These are phyloP conservation scores for Ophiostoma montium DNA, from an alignment of 2,329 filamentous ascomycete species.

Conservation along the genomic window DNA sequence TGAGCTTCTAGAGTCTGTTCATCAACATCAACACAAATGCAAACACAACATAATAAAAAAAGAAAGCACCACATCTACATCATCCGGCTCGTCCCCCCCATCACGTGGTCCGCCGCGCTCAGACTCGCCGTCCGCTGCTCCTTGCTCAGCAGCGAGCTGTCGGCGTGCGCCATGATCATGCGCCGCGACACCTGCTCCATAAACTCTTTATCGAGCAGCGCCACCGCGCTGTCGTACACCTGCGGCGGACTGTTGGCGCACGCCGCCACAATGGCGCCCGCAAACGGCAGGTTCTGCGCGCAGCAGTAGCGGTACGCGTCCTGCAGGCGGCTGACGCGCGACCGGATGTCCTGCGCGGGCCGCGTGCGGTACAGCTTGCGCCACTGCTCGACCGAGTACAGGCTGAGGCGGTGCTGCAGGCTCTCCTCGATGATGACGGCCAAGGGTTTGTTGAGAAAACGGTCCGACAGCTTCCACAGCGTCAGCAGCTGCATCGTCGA, in stretches of 20 bases:
- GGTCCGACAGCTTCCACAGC: constrained; percentile 15
- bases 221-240: constrained; percentile 12
- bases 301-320: constrained; percentile 13
- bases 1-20: neutral
- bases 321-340: constrained; percentile 12
- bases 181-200: constrained; percentile 13
- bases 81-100: neutral
- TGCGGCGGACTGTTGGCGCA: constrained; percentile 15
- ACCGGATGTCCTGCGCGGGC: constrained; percentile 9
- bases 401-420: constrained; percentile 14
- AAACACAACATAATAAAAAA: too few species aligned
- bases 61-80: neutral
- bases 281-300: constrained; percentile 13
- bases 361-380: constrained; percentile 14
- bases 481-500: constrained; percentile 14
- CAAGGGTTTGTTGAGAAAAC: constrained; percentile 11
- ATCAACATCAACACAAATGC: too few species aligned
- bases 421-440: constrained; percentile 12
- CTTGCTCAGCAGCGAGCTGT: constrained; percentile 8
- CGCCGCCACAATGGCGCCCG: constrained; percentile 9
- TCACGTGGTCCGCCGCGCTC: neutral
- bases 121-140: constrained; percentile 8
- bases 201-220: constrained; percentile 13
- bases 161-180: constrained; percentile 13
- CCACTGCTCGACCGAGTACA: constrained; percentile 14